Evolutionary conservation across 2,329 filamentous ascomycete species (phyloP), one percentile per base, ranked within the genome.

Genomic region (Talaromyces atroroseus): DNA sequence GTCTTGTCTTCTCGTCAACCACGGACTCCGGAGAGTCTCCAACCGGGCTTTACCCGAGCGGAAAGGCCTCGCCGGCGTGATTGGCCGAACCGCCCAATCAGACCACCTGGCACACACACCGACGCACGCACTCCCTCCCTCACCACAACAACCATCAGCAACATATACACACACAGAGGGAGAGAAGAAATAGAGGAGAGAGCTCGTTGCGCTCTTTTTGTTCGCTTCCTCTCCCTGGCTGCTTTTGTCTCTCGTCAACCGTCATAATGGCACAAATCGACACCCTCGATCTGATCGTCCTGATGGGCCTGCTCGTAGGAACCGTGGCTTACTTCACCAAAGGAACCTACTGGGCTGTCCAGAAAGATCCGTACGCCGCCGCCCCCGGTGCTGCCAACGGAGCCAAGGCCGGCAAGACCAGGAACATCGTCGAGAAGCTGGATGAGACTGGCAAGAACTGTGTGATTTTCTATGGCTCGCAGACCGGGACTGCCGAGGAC

Each of bases 321-420:
- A 96, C 91, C 49, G 72, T 92, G 59, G 94, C 92, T 69, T 99
- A 97, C 78, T 95, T 99, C 77, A 97, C 94, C 64, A 99, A 99
- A 73, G 94, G 94, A 68, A 94, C 87, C 62, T 86, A 94, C 74
- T 99, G 92, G 92, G 92, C 83, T 26, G 82, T 95, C 52, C 82
- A 83, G 63, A 94, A 94, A 71, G 91, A 96, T 71, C 90, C 92
- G 23, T 96, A 96, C 74, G 89, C 89, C 63, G 89, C 90, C 64
- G 83, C 80, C 66, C 84, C 88, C 52, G 84, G 90, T 66, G 59
- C 64, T 21, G 80, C 86, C 65, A 85, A 83, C 71, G 82, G 83
- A 68, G 83, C 81, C 62, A 95, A 90, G 77, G 81, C 88, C 10
- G 90, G 87, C 64, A 92, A 91, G 78, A 92, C 92, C 59, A 82